These are phyloP conservation scores for Apiotrichum veenhuisii DNA, from an alignment of 1,284 basidiomycete genomes.

Conservation along the genomic window DNA sequence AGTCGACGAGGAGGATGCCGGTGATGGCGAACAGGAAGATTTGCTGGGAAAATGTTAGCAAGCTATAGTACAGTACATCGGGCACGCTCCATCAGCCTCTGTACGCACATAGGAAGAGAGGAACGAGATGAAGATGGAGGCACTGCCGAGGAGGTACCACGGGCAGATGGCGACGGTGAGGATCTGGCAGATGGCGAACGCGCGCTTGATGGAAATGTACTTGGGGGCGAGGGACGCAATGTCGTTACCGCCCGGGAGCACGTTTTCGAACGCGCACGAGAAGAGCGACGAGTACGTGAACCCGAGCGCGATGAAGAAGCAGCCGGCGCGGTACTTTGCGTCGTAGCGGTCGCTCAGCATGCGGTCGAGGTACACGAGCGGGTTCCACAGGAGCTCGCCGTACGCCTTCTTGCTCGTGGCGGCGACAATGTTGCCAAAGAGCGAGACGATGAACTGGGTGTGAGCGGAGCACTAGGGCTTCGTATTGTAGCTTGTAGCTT, in stretches of 20 bases:
- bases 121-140: conserved; percentile 73
- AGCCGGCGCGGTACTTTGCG: conserved; percentile 62
- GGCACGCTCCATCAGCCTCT: no score
- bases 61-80: no score
- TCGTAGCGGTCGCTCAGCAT: conserved; percentile 66
- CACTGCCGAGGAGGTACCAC: conserved; percentile 72
- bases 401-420: conserved; percentile 69
- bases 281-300: conserved; percentile 36
- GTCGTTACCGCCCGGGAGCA: conserved; percentile 29
- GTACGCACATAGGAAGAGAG: conserved; percentile 55
- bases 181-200: conserved; percentile 62
- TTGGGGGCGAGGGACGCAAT: conserved; percentile 55
- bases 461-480: neutral
- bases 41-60: conserved; percentile 44
- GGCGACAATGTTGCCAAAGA: conserved; percentile 76
- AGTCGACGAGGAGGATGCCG: conserved; percentile 75
- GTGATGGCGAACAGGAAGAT: conserved; percentile 75
- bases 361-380: conserved; percentile 65
- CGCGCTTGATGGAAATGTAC: conserved; percentile 76
- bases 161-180: conserved; percentile 50
- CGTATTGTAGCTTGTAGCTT: conserved; percentile 2
- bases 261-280: conserved; percentile 36
- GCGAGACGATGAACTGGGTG: conserved; percentile 57
- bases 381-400: conserved; percentile 70
- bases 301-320: conserved; percentile 64